Conservation (phyloP, 495 filamentous ascomycete species). For the Annulohypoxylon maeteangense region DNA sequence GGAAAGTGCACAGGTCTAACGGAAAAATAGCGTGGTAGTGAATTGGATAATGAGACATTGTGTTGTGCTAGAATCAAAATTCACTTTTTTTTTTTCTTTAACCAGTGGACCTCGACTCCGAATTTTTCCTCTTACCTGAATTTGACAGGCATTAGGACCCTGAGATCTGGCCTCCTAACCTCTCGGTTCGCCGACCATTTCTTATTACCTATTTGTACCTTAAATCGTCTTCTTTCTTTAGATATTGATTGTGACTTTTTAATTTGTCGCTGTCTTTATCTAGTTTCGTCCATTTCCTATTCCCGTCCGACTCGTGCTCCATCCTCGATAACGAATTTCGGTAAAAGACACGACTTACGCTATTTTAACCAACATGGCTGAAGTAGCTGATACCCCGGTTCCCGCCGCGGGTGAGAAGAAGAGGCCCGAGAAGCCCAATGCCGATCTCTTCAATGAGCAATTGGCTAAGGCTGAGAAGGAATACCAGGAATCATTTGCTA, state of each 20-base stretch:
- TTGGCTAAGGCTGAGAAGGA: slow-evolving; percentile 85
- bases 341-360: slow-evolving; percentile 16
- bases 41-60: slow-evolving; percentile 11
- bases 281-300: slow-evolving; percentile 37
- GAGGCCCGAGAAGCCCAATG: slow-evolving; percentile 78
- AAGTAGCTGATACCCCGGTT: slow-evolving; percentile 46
- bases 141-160: slow-evolving; percentile 38
- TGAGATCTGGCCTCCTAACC: slow-evolving; percentile 50
- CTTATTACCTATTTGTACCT: slow-evolving; percentile 16
- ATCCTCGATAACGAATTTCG: slow-evolving; percentile 10
- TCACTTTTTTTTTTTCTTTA: slow-evolving; percentile 22
- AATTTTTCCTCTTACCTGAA: slow-evolving; percentile 38
- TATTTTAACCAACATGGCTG: slow-evolving; percentile 50
- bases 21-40: neutral
- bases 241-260: slow-evolving; percentile 29
- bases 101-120: slow-evolving; percentile 30
- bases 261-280: slow-evolving; percentile 29
- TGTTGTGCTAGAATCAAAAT: slow-evolving; percentile 24
- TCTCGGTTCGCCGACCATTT: slow-evolving; percentile 26
- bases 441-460: slow-evolving; percentile 73
- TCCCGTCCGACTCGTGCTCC: slow-evolving; percentile 1
- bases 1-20: neutral
- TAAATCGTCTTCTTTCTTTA: slow-evolving; percentile 22
- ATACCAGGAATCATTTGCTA: slow-evolving; percentile 74
- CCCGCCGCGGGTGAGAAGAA: slow-evolving; percentile 57